Base-by-base conservation (phyloP, 2,329 filamentous ascomycete species). In the Ascochyta rabiei region DNA sequence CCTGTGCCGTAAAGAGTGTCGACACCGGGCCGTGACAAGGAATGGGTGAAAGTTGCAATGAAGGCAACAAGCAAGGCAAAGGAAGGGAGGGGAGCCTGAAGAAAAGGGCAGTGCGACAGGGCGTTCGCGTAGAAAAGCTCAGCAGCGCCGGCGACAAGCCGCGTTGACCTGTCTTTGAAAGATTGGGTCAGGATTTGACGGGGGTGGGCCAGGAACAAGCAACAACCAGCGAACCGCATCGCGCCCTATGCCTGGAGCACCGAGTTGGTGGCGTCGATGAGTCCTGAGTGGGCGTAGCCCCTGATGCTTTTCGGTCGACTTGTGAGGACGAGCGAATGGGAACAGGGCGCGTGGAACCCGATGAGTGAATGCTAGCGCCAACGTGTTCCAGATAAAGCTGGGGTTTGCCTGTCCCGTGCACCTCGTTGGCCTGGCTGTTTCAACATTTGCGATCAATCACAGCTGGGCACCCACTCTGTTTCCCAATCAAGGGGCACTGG, bases 1-100 rank as follows among this genome's bases (percentile, higher is more conserved):
- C 41, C 30, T 49, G 52, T 68, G 70, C 70, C 68, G 69, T 74
- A 75, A 76, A 62, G 74, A 76, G 73, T 71, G 73, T 56, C 53
- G 72, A 75, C 72, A 70, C 69, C 66, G 61, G 68, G 68, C 60
- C 64, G 67, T 57, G 62, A 67, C 59, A 67, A 63, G 57, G 65
- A 66, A 65, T 49, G 66, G 61, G 55, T 61, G 58, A 57, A 60
- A 57, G 60, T 58, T 64, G 63, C 56, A 57, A 61, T 56, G 59
- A 64, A 64, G 60, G 54, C 62, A 64, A 64, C 45, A 58, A 63
- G 62, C 55, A 67, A 59, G 54, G 55, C 55, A 61, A 65, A 60
- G 53, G 62, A 65, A 67, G 62, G 66, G 66, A 66, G 58, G 51
- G 54, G 57, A 61, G 56, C 60, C 55, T 63, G 56, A 64, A 63